Evolutionary conservation across 1,284 basidiomycete species (phyloP), one percentile per base, ranked within the genome.

Genomic region (Heterobasidion annosum): DNA sequence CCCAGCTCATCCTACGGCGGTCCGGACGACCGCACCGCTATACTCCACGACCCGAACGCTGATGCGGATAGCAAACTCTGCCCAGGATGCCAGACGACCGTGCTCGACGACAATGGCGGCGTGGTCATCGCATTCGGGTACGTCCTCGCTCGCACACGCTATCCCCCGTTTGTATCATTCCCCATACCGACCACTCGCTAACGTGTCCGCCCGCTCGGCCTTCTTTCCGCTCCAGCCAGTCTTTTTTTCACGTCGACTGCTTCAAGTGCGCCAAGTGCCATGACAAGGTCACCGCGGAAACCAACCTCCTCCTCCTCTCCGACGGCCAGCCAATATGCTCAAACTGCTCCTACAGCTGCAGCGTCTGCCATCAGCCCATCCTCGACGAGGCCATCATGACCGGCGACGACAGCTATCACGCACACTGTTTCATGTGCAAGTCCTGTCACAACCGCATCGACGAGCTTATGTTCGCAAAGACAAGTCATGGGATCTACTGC

Each of bases 351-450:
- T 99, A 99, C 73, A 91, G 85, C 65, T 98, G 94, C 77, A 94
- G 88, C 66, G 87, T 96, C 55, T 98, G 94, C 73, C 85, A 85
- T 51, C 81, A 84, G 52, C 91, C 92, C 44, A 97, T 98, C 63
- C 86, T 94, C 53, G 93, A 98, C 72, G 94, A 98, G 68, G 95
- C 95, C 15, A 98, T 98, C 71, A 97, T 98, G 90, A 96, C 96
- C 12, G 94, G 96, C 55, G 94, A 99, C 70, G 96, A 98, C 68
- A 94, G 93, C 0, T 99, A 98, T 65, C 96, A 99, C 69, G 95
- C 96, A 2, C 90, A 95, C 62, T 99, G 96, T 74, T 99, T 99
- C 78, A 95, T 94, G 62, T 99, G 96, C 73, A 89, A 93, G 63
- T 89, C 94, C 42, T 99, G 96, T 75, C 85, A 86, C 67, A 88